Percentiles rank a stretch among this genome's conserved stretches.
Conservation (phyloP, 2,329 filamentous ascomycete species). For the Colletotrichum cereale region DNA sequence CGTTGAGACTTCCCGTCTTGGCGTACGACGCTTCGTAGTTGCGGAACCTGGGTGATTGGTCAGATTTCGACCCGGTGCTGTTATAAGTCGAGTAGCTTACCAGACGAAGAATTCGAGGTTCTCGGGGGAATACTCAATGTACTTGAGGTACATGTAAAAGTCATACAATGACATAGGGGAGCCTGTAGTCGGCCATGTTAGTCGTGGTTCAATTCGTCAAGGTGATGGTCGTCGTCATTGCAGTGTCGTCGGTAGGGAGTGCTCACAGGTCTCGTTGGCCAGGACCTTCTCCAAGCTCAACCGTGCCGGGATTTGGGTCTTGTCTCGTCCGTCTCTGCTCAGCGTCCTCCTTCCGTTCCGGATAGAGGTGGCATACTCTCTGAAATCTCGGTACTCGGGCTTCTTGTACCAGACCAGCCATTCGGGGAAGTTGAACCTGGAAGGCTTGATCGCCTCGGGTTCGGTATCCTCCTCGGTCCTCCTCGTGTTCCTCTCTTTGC, state of each 20-base stretch:
- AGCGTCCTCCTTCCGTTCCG: slow-evolving; percentile 51
- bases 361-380: slow-evolving; percentile 56
- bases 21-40: slow-evolving; percentile 54
- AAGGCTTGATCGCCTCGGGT: background rate
- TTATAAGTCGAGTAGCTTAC: slow-evolving; percentile 47
- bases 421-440: slow-evolving; percentile 42
- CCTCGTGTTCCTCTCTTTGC: background rate
- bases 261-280: slow-evolving; percentile 59
- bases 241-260: background rate
- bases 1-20: slow-evolving; percentile 38
- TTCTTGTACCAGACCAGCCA: slow-evolving; percentile 64
- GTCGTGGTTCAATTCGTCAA: slow-evolving; percentile 4
- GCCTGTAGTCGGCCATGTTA: slow-evolving; percentile 45
- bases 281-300: slow-evolving; percentile 60
- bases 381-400: slow-evolving; percentile 62
- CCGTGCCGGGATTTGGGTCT: slow-evolving; percentile 53
- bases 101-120: slow-evolving; percentile 65
- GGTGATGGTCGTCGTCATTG: background rate
- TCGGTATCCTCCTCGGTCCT: slow-evolving; percentile 7
- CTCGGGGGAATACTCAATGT: slow-evolving; percentile 62
- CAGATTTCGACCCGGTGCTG: background rate
- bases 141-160: slow-evolving; percentile 65
- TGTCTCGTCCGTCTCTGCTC: slow-evolving; percentile 52
- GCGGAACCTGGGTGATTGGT: slow-evolving; percentile 52
- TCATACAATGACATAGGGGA: slow-evolving; percentile 63